Evolutionary conservation across 768 basidiomycete genomes (phyloP).

Genomic region (Clavulina sp.): DNA sequence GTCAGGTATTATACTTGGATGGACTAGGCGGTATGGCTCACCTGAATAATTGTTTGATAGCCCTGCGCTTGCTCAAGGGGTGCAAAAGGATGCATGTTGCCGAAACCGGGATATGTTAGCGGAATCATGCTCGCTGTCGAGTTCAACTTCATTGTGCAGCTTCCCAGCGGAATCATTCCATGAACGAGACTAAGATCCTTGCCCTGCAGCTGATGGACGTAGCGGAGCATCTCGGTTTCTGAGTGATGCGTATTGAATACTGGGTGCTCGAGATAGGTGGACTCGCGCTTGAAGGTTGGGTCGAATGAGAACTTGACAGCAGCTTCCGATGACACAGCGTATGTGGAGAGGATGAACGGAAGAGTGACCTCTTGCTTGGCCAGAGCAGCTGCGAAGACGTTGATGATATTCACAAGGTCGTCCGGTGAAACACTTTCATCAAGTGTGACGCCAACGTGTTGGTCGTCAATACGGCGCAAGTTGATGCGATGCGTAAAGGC

Average conservation of each 20-base stretch:
- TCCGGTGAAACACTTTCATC: constrained; percentile 74
- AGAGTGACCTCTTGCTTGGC: constrained; percentile 22
- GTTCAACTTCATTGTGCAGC: constrained; percentile 97
- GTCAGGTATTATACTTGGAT: neutral
- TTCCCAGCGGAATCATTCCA: constrained; percentile 89
- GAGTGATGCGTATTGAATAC: constrained; percentile 96
- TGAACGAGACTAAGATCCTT: constrained; percentile 94
- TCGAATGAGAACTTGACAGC: constrained; percentile 30
- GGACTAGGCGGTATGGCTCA: constrained; percentile 15
- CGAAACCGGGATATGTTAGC: constrained; percentile 86
- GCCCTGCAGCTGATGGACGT: constrained; percentile 81
- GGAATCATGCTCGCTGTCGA: constrained; percentile 97
- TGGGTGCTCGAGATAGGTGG: constrained; percentile 62
- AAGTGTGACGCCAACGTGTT: constrained; percentile 69
- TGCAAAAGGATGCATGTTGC: constrained; percentile 80
- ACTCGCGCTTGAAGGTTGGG: constrained; percentile 36
- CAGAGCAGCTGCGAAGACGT: constrained; percentile 59
- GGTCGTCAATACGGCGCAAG: constrained; percentile 57
- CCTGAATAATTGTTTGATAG: constrained; percentile 67
- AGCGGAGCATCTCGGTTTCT: constrained; percentile 96
- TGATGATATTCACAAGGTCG: constrained; percentile 61
- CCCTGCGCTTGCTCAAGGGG: constrained; percentile 81
- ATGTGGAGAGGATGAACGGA: constrained; percentile 21
- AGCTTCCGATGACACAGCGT: constrained; percentile 26
- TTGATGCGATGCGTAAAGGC: constrained; percentile 59